Conservation (phyloP, 140 eudicot species). For the Anethum foeniculum region DNA sequence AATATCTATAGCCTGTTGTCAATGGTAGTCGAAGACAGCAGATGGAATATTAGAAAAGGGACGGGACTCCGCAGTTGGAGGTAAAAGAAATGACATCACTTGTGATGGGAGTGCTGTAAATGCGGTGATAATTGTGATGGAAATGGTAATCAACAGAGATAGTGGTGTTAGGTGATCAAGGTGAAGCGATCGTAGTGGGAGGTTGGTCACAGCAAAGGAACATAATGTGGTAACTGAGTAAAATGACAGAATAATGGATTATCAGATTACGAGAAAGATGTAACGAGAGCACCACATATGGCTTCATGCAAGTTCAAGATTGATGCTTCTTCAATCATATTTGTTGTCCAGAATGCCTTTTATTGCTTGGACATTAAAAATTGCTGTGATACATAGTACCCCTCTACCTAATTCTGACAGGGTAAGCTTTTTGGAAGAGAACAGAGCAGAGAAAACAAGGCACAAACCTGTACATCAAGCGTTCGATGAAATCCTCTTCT, state of each 20-base stretch:
- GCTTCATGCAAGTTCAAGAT: not conserved
- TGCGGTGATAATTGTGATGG: not conserved
- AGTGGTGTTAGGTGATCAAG: conserved; percentile 1
- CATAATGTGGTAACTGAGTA: not conserved
- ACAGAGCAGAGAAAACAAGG: conserved; percentile 12
- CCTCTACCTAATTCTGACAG: not conserved
- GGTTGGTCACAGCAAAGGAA: not conserved
- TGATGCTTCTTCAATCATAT: not conserved
- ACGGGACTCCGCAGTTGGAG: not conserved
- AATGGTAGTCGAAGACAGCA: not conserved
- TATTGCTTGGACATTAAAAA: not conserved
- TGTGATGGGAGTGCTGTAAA: not conserved
- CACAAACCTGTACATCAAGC: conserved; percentile 83
- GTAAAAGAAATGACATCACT: not conserved
- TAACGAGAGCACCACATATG: not conserved
- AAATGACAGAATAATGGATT: not conserved
- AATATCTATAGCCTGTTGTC: not conserved
- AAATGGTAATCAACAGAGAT: not conserved
- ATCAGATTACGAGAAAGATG: not conserved
- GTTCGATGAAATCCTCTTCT: conserved; percentile 97
- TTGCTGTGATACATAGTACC: not conserved
- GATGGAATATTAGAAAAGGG: not conserved
- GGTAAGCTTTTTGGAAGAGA: not conserved
- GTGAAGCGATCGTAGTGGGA: not conserved
- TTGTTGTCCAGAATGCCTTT: not conserved